Evolutionary conservation across 352 stramenopile species (phyloP).

Genomic region (Pelagophyceae sp.): DNA sequence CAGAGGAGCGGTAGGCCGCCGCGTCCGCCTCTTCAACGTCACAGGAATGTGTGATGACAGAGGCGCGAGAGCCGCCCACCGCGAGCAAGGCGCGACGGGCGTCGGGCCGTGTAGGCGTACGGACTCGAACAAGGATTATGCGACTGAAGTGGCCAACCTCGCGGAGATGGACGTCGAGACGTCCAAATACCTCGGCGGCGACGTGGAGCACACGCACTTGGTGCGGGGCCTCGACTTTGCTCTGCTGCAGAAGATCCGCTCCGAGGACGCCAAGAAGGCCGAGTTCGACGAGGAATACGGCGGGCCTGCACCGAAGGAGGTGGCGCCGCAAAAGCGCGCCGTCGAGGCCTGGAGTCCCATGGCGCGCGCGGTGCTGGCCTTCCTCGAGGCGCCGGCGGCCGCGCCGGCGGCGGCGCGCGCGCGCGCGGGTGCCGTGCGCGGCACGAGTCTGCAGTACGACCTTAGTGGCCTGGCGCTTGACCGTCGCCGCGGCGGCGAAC

Average conservation of each 20-base stretch:
- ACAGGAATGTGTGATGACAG: no score
- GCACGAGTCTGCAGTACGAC: not conserved
- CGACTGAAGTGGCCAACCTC: not conserved
- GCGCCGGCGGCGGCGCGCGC: no score
- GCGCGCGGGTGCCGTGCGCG: not conserved
- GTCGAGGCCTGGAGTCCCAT: not conserved
- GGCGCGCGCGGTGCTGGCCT: not conserved
- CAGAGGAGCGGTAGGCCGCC: conserved; percentile 22
- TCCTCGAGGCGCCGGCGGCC: not conserved
- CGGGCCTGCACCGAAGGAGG: not conserved
- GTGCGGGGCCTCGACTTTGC: conserved; percentile 76
- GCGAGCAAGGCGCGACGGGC: no score
- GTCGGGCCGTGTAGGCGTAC: no score
- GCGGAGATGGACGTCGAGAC: conserved; percentile 25
- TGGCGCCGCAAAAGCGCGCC: not conserved
- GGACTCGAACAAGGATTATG: conserved; percentile 16
- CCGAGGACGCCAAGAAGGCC: conserved; percentile 42
- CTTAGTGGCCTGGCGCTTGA: not conserved
- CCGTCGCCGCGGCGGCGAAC: not conserved
- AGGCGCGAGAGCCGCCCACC: no score
- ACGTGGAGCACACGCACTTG: conserved; percentile 69
- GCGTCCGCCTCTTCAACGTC: no score
- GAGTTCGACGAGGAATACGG: not conserved
- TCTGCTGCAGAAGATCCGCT: conserved; percentile 67
- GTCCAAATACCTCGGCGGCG: conserved; percentile 62